Conservation (phyloP, 2,329 filamentous ascomycete genomes). For the Aspergillus sp. region DNA sequence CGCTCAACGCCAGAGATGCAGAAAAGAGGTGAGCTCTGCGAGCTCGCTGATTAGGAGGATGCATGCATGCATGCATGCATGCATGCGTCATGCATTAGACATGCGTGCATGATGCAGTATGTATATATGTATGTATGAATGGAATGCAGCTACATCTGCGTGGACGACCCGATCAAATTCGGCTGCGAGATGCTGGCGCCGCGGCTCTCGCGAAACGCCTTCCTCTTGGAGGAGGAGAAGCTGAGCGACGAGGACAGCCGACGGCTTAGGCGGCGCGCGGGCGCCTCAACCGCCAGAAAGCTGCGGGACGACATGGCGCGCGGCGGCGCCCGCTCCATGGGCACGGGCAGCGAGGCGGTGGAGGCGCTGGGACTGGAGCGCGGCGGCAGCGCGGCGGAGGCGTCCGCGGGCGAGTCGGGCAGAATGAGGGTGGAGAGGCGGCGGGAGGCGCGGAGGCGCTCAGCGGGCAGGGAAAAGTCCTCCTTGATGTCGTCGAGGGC, state of each 20-base stretch:
- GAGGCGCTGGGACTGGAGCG: constrained; percentile 8
- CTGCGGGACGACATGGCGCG: constrained; percentile 15
- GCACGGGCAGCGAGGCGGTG: constrained; percentile 3
- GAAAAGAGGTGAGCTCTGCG: background rate
- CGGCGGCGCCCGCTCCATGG: constrained; percentile 1
- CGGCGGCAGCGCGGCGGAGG: background rate
- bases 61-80: no score
- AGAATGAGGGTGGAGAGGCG: constrained; percentile 26
- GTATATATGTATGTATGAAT: background rate
- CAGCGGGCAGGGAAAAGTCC: constrained; percentile 27
- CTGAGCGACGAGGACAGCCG: constrained; percentile 25
- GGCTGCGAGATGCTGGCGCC: constrained; percentile 31
- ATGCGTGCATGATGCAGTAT: background rate
- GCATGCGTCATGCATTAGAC: no score
- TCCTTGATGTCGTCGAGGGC: constrained; percentile 37
- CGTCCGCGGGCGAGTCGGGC: constrained; percentile 8
- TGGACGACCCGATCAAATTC: constrained; percentile 34
- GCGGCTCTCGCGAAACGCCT: constrained; percentile 11
- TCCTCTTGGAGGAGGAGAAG: constrained; percentile 19
- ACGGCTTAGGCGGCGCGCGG: constrained; percentile 23
- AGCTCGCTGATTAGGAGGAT: background rate
- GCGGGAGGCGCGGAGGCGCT: constrained; percentile 24
- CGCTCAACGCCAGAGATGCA: constrained; percentile 5
- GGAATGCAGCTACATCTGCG: constrained; percentile 16
- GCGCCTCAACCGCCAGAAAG: constrained; percentile 24